Percentiles rank a stretch among this genome's conserved stretches.
Evolutionary conservation across 768 basidiomycete genomes (phyloP).

Genomic region (Serendipita sp.): DNA sequence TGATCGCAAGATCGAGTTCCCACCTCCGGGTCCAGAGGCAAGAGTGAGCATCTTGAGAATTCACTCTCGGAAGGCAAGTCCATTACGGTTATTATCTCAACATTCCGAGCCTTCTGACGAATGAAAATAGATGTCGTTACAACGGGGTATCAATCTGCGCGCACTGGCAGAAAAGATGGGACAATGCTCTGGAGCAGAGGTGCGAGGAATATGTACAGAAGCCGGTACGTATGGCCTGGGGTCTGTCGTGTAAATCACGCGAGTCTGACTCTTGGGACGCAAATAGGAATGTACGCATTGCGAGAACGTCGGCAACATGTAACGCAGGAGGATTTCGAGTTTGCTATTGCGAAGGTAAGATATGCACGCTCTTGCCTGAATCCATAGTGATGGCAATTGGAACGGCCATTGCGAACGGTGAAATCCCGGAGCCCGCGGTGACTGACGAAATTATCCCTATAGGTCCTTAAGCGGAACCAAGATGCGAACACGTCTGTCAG

Average conservation of each 20-base stretch:
- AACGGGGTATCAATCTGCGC: slow-evolving; percentile 93
- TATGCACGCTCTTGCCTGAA: neutral
- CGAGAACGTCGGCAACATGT: slow-evolving; percentile 92
- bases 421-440: neutral
- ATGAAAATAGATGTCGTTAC: slow-evolving; percentile 70
- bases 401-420: neutral
- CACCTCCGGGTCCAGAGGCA: slow-evolving; percentile 92
- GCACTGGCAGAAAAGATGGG: slow-evolving; percentile 98
- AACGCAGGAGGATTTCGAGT: slow-evolving; percentile 97
- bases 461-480: slow-evolving; percentile 92
- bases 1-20: slow-evolving; percentile 96
- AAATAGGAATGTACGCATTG: slow-evolving; percentile 83
- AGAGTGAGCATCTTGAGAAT: slow-evolving; percentile 94
- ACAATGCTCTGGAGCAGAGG: slow-evolving; percentile 94
- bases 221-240: slow-evolving; percentile 40
- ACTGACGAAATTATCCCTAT: neutral
- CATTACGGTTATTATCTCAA: neutral
- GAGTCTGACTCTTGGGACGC: neutral
- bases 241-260: neutral
- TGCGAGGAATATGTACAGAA: slow-evolving; percentile 92
- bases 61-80: slow-evolving; percentile 74
- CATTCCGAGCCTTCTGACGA: neutral
- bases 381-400: slow-evolving; percentile 3
- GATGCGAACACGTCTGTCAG: slow-evolving; percentile 87
- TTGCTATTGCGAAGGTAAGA: slow-evolving; percentile 83